A percentile compares a stretch with the other conserved stretches of the same genome.
phyloP scores from a whole-genome alignment of 257 asterid genomes.

The Salvia splendens region DNA sequence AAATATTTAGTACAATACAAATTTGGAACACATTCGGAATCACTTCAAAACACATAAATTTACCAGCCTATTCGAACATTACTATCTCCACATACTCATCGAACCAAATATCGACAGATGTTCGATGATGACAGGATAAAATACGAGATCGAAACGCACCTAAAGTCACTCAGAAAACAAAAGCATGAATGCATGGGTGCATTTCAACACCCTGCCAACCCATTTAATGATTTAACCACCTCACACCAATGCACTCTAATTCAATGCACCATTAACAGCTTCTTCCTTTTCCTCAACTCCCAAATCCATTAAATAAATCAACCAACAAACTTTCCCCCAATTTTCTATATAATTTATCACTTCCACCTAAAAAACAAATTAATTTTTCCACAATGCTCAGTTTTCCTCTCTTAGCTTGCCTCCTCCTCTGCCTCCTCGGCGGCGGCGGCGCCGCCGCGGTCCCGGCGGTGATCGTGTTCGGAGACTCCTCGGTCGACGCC shows the following conservation, averaged over 20 bases:
- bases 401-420: slow-evolving; percentile 18
- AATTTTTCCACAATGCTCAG: not conserved
- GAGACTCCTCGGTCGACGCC: slow-evolving; percentile 88
- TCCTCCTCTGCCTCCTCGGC: not conserved
- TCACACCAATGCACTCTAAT: slow-evolving; percentile 28
- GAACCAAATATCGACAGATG: no score
- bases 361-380: not conserved
- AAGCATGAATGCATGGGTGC: not conserved
- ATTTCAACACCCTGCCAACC: slow-evolving; percentile 30
- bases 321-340: slow-evolving; percentile 33
- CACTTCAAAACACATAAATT: no score
- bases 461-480: slow-evolving; percentile 87
- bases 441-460: slow-evolving; percentile 36
- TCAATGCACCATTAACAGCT: slow-evolving; percentile 35
- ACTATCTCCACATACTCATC: no score
- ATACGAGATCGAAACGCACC: not conserved
- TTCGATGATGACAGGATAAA: not conserved
- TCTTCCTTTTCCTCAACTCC: slow-evolving; percentile 22
- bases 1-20: no score
- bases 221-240: slow-evolving; percentile 38
- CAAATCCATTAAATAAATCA: slow-evolving; percentile 31
- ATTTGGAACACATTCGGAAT: no score
- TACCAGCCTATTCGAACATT: no score
- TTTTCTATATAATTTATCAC: slow-evolving; percentile 14
- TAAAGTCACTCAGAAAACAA: no score